Evolutionary conservation across 257 asterid genomes (phyloP).

Genomic region (Capsicum baccatum): DNA sequence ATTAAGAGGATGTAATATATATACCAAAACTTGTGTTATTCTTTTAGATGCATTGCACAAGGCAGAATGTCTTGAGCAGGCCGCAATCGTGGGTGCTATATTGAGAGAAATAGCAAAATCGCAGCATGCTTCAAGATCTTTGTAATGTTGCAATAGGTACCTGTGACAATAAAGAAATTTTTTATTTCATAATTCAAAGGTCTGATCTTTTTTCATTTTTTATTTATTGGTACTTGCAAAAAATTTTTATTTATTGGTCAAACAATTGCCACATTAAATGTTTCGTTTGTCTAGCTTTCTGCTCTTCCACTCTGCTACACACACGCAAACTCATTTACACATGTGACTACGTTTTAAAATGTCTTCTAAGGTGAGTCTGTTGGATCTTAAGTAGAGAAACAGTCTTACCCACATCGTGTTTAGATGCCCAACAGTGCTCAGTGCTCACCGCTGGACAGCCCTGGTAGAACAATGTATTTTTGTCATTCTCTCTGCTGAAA

Average conservation of each 20-base stretch:
- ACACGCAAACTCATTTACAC: not conserved
- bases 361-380: not conserved
- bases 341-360: not conserved
- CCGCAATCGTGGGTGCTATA: slow-evolving; percentile 91
- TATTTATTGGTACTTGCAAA: not conserved
- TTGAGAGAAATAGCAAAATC: slow-evolving; percentile 87
- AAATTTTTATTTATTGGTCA: not conserved
- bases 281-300: not conserved
- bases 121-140: slow-evolving; percentile 82
- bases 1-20: slow-evolving; percentile 72
- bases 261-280: slow-evolving; percentile 11
- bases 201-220: not conserved
- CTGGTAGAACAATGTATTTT: not conserved
- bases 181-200: not conserved
- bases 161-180: not conserved
- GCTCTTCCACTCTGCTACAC: slow-evolving; percentile 1
- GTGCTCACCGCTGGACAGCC: not conserved
- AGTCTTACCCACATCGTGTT: not conserved
- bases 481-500: slow-evolving; percentile 18
- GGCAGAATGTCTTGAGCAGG: slow-evolving; percentile 94
- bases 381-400: not conserved
- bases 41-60: slow-evolving; percentile 91
- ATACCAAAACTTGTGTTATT: slow-evolving; percentile 80
- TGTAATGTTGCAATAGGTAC: slow-evolving; percentile 32
- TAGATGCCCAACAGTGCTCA: slow-evolving; percentile 9